Conservation (phyloP, 805 yeast species). For the Wickerhamomyces alni region DNA sequence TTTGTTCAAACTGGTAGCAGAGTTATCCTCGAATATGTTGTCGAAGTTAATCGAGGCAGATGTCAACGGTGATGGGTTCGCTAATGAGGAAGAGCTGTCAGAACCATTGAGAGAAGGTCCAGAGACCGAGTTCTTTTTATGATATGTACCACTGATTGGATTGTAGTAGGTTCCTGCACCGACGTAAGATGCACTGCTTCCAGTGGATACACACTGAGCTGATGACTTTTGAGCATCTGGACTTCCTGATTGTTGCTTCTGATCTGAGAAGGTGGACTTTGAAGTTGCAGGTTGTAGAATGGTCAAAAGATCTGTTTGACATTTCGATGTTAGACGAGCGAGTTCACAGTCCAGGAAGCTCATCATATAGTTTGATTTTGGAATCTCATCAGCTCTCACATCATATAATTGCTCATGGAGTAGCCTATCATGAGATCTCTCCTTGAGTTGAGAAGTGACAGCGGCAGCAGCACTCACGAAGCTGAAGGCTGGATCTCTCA, state of each 20-base stretch:
- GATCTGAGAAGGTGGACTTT: not conserved
- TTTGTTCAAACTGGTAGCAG: not conserved
- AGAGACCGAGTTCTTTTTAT: not conserved
- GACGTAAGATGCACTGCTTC: not conserved
- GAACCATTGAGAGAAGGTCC: not conserved
- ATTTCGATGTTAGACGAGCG: slow-evolving; percentile 6
- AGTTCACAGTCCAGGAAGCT: slow-evolving; percentile 12
- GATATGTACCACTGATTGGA: slow-evolving; percentile 2
- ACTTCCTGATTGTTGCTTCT: not conserved
- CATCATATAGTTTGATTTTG: slow-evolving; percentile 12
- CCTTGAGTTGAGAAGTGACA: not conserved
- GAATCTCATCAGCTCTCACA: slow-evolving; percentile 14
- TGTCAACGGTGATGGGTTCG: not conserved
- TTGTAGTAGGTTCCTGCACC: slow-evolving; percentile 2
- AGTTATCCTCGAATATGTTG: slow-evolving; percentile 3
- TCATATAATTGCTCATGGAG: slow-evolving; percentile 6
- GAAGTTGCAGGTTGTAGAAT: slow-evolving; percentile 13
- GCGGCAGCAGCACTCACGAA: slow-evolving; percentile 10
- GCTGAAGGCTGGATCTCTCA: slow-evolving; percentile 15
- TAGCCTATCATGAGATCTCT: not conserved
- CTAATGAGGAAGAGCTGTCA: not conserved
- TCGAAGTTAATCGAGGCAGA: slow-evolving; percentile 2
- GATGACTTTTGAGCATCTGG: not conserved
- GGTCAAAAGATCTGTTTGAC: slow-evolving; percentile 9
- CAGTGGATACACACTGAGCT: not conserved